Evolutionary conservation across 495 filamentous ascomycete genomes (phyloP).

Genomic region (Aspergillus nanangensis): DNA sequence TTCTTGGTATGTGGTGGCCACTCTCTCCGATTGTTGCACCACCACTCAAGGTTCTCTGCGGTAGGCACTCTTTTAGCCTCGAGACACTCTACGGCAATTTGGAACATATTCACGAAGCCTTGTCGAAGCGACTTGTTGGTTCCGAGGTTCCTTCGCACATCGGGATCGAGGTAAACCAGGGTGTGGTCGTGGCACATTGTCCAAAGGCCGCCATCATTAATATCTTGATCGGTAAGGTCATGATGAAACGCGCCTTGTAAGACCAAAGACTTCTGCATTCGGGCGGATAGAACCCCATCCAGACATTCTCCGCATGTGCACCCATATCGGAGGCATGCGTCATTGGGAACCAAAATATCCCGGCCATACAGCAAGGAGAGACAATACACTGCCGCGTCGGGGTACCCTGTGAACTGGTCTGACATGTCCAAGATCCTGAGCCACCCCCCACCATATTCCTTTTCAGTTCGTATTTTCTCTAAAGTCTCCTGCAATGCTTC

Average conservation of each 20-base stretch:
- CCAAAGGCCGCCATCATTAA: constrained; percentile 17
- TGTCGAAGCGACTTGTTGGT: constrained; percentile 25
- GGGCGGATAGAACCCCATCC: constrained; percentile 25
- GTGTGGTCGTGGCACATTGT: constrained; percentile 5
- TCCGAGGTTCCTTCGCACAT: constrained; percentile 22
- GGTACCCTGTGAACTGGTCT: constrained; percentile 21
- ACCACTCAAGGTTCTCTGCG: constrained; percentile 15
- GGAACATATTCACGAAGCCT: constrained; percentile 24
- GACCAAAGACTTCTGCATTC: constrained; percentile 24
- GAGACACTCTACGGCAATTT: constrained; percentile 15
- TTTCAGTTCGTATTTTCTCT: constrained; percentile 15
- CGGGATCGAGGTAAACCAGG: constrained; percentile 14
- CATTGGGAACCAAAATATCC: constrained; percentile 9
- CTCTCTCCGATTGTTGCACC: constrained; percentile 15
- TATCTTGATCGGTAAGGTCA: constrained; percentile 9
- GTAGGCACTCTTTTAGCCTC: constrained; percentile 17
- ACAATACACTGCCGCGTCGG: constrained; percentile 18
- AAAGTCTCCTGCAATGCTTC: constrained; percentile 18
- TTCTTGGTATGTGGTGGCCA: constrained; percentile 20
- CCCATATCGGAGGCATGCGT: constrained; percentile 19
- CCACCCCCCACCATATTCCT: not conserved
- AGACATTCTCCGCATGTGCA: constrained; percentile 28
- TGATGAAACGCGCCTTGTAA: constrained; percentile 12
- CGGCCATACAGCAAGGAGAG: constrained; percentile 16
- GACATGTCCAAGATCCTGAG: constrained; percentile 12